These are phyloP conservation scores for Colletotrichum cuscutae DNA, from an alignment of 2,329 filamentous ascomycete genomes.

Conservation along the genomic window DNA sequence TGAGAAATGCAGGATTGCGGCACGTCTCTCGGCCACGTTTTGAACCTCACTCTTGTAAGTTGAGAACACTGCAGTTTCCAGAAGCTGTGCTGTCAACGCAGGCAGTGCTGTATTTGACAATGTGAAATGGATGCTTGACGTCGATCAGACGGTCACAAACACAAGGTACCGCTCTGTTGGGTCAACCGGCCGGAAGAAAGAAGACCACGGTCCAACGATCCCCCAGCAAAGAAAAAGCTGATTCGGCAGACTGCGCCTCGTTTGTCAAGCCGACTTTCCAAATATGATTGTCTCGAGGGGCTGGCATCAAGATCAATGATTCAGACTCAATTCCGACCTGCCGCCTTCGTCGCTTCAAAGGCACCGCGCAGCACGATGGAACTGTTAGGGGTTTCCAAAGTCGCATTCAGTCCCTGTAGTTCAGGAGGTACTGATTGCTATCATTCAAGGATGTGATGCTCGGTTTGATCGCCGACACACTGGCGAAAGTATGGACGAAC, in stretches of 20 bases:
- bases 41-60: background rate
- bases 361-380: background rate
- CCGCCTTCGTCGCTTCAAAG: background rate
- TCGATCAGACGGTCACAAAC: constrained; percentile 5
- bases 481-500: constrained; percentile 1
- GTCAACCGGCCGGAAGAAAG: background rate
- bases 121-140: background rate
- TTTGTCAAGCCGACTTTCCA: background rate
- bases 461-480: constrained; percentile 6
- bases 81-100: background rate
- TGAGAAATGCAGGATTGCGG: background rate
- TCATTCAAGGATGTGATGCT: background rate
- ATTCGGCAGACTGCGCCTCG: background rate
- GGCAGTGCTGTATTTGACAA: background rate
- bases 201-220: background rate
- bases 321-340: background rate
- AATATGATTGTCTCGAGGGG: background rate
- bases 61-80: background rate
- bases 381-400: background rate
- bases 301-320: background rate
- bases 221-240: background rate
- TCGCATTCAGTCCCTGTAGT: background rate
- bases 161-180: background rate
- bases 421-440: background rate
- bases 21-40: background rate